A percentile compares a stretch with the other conserved stretches of the same genome.
Evolutionary conservation across 2,329 filamentous ascomycete species (phyloP).

Genomic region (Cladosporium sp.): DNA sequence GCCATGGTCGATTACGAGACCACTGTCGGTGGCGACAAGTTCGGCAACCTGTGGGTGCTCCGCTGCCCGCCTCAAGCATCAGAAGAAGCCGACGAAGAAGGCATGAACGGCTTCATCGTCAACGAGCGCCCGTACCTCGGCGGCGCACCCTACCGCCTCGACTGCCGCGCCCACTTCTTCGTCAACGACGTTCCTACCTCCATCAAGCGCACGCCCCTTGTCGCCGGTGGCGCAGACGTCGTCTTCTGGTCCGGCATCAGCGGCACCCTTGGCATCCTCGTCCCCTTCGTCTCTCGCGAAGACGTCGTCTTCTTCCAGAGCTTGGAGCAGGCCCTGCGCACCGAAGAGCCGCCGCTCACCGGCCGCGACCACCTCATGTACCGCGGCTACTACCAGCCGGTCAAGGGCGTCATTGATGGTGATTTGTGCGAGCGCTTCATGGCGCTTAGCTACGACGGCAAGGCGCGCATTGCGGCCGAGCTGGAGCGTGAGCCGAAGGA

Average conservation of each 20-base stretch:
- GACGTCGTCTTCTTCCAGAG: conserved; percentile 98
- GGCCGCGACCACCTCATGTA: conserved; percentile 96
- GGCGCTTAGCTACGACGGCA: conserved; percentile 80
- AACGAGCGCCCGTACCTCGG: conserved; percentile 90
- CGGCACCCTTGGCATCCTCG: conserved; percentile 88
- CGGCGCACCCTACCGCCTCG: conserved; percentile 81
- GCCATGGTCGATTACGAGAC: conserved; percentile 98
- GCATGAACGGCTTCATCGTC: conserved; percentile 84
- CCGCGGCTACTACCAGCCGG: conserved; percentile 90
- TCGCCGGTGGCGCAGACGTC: conserved; percentile 88
- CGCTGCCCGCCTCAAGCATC: conserved; percentile 84
- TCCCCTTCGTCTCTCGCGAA: conserved; percentile 88
- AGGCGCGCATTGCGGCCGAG: conserved; percentile 92
- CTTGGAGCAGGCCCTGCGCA: conserved; percentile 83
- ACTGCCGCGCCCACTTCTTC: conserved; percentile 85
- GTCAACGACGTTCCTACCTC: conserved; percentile 90
- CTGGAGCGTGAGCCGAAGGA: conserved; percentile 87
- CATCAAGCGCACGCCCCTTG: conserved; percentile 83
- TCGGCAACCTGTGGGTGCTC: conserved; percentile 92
- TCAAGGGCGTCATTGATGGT: conserved; percentile 95
- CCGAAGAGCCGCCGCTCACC: conserved; percentile 82
- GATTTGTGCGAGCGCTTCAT: conserved; percentile 93
- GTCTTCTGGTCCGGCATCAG: conserved; percentile 93
- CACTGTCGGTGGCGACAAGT: conserved; percentile 92
- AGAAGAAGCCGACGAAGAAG: conserved; percentile 88